A percentile compares a stretch with the other conserved stretches of the same genome.
These are phyloP conservation scores for Magnaporthiopsis poae DNA, from an alignment of 2,329 filamentous ascomycete genomes.

Conservation along the genomic window DNA sequence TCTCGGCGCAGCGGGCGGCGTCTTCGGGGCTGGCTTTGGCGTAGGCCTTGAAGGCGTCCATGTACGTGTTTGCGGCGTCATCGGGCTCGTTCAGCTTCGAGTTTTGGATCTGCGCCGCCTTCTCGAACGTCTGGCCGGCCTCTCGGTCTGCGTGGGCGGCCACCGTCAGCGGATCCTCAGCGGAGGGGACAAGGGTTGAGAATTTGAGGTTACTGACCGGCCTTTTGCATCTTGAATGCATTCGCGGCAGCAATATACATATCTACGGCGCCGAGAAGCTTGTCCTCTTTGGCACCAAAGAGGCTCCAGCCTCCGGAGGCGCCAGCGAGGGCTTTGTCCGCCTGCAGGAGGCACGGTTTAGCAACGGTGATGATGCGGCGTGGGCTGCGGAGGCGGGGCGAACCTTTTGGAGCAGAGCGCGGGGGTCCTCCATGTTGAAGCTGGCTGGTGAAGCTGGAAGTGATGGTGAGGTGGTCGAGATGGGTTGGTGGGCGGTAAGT, in stretches of 20 bases:
- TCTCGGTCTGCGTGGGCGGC: slow-evolving; percentile 53
- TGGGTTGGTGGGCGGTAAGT: background rate
- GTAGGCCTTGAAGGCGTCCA: slow-evolving; percentile 93
- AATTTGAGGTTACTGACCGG: slow-evolving; percentile 44
- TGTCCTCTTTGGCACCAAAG: slow-evolving; percentile 78
- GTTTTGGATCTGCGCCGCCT: slow-evolving; percentile 70
- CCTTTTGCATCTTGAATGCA: slow-evolving; percentile 78
- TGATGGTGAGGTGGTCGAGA: background rate
- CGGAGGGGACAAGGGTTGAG: background rate
- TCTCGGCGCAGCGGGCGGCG: slow-evolving; percentile 68
- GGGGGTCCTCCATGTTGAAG: slow-evolving; percentile 51
- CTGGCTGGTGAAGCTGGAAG: background rate
- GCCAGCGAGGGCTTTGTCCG: slow-evolving; percentile 69
- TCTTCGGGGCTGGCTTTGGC: slow-evolving; percentile 74
- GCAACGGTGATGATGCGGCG: background rate
- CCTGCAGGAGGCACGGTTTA: slow-evolving; percentile 40
- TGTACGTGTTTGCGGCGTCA: slow-evolving; percentile 78
- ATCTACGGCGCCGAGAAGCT: slow-evolving; percentile 81
- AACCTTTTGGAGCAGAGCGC: slow-evolving; percentile 70
- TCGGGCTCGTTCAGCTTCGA: slow-evolving; percentile 80
- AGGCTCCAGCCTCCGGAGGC: slow-evolving; percentile 77
- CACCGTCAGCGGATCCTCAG: background rate
- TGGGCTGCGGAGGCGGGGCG: slow-evolving; percentile 10
- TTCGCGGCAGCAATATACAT: slow-evolving; percentile 82
- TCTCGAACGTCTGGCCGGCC: slow-evolving; percentile 77